Evolutionary conservation across 1,139 yeast genomes (phyloP), one percentile per base, ranked within the genome.

Genomic region (Taphrina sp.): DNA sequence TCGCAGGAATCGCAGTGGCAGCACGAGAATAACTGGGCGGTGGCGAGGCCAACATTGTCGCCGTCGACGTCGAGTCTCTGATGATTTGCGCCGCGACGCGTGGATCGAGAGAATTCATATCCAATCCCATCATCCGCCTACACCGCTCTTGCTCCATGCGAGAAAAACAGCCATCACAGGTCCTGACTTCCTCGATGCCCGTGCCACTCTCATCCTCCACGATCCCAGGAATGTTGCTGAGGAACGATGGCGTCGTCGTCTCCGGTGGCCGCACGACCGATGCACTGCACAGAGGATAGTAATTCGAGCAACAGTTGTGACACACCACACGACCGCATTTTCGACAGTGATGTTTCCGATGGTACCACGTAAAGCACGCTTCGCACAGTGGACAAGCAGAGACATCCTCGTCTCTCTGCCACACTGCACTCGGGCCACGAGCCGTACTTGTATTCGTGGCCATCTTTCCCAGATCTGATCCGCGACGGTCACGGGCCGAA

Each of bases 311-410:
- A 67, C 95, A 83, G 57, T 72, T 64, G 41, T 81, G 81, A 71
- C 96, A 85, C 24, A 82, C 85, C 3, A 86, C 83, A 55, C 80
- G 69, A 37, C 96, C 92, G 74, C 96, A 85, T 67, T 83, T 79
- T 58, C 81, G 75, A 68, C 99, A 92, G 70, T 92, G 98, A 70
- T 94, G 98, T 61, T 94, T 78, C 58, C 98, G 77, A 66, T 76
- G 79, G 67, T 86, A 79, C 61, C 90, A 72, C 1, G 84, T 75
- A 70, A 84, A 92, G 36, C 64, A 62, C 1, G 69, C 61, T 31
- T 72, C 69, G 68, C 98, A 92, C 10, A 82, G 68, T 33, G 76
- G 75, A 66, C 98, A 92, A n/a, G 68, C 67, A 0, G 64, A 51
- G 1, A 74, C 85, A 3, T 74, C 81, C 3, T 73, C 75, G 68